Conservation (phyloP, 2,329 filamentous ascomycete species). For the Dryadomyces quercus-mongolicae region DNA sequence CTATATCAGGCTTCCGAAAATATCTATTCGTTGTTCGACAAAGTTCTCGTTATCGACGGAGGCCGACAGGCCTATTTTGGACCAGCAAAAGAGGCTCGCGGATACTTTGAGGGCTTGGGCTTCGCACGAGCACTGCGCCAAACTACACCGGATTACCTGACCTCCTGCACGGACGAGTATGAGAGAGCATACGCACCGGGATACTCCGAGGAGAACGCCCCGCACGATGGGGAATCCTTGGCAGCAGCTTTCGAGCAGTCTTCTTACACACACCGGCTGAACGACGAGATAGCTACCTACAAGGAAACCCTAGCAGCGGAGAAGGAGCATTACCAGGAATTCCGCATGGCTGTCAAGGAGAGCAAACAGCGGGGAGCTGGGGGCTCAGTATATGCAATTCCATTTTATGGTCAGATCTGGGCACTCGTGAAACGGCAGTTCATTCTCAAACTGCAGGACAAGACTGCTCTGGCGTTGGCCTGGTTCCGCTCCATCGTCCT, state of each 20-base stretch:
- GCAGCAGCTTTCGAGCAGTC: slow-evolving; percentile 60
- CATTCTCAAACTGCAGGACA: slow-evolving; percentile 75
- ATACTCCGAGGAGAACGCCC: slow-evolving; percentile 51
- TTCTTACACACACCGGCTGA: slow-evolving; percentile 39
- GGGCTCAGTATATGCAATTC: slow-evolving; percentile 67
- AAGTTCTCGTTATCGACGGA: slow-evolving; percentile 69
- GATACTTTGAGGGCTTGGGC: slow-evolving; percentile 66
- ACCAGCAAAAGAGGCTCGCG: slow-evolving; percentile 50
- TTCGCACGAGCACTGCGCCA: slow-evolving; percentile 64
- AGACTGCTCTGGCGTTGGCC: slow-evolving; percentile 60
- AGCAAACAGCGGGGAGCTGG: slow-evolving; percentile 62
- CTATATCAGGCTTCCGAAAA: slow-evolving; percentile 78
- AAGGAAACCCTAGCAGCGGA: slow-evolving; percentile 51
- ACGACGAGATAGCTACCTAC: slow-evolving; percentile 58
- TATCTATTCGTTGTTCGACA: slow-evolving; percentile 71
- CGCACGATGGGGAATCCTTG: slow-evolving; percentile 54
- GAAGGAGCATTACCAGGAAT: slow-evolving; percentile 60
- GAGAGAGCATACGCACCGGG: slow-evolving; percentile 66
- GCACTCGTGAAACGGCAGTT: slow-evolving; percentile 77
- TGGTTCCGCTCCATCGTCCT: slow-evolving; percentile 60
- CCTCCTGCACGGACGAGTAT: slow-evolving; percentile 72
- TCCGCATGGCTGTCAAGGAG: slow-evolving; percentile 61
- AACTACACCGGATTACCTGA: slow-evolving; percentile 72
- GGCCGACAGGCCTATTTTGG: slow-evolving; percentile 70
- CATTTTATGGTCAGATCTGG: slow-evolving; percentile 74